Conservation (phyloP, 495 filamentous ascomycete genomes). For the Aspergillus sclerotiicarbonarius region DNA sequence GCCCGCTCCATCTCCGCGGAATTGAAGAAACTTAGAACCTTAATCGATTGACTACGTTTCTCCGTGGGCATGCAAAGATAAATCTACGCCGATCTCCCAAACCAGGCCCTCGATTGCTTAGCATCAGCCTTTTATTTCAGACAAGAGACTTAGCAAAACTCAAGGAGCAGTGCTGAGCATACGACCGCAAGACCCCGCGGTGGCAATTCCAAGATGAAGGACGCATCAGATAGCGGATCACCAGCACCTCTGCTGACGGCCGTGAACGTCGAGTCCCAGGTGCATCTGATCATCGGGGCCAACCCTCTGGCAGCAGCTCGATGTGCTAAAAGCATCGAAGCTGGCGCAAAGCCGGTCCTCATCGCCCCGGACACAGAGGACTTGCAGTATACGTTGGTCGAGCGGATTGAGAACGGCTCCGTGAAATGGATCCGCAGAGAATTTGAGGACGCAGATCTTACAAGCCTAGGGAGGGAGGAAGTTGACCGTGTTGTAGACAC, state of each 20-base stretch:
- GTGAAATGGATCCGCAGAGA: conserved; percentile 68
- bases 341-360: conserved; percentile 85
- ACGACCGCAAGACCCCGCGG: background rate
- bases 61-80: background rate
- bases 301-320: conserved; percentile 83
- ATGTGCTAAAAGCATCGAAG: conserved; percentile 73
- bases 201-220: conserved; percentile 34
- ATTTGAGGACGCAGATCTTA: conserved; percentile 75
- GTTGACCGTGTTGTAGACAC: conserved; percentile 79
- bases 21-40: conserved; percentile 1
- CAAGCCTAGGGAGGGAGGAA: conserved; percentile 72
- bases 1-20: conserved; percentile 30
- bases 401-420: conserved; percentile 68
- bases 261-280: conserved; percentile 67
- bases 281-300: conserved; percentile 83
- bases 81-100: background rate
- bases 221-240: conserved; percentile 24
- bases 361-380: conserved; percentile 65
- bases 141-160: background rate
- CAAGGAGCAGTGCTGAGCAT: background rate
- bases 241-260: conserved; percentile 67
- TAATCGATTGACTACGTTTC: background rate
- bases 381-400: conserved; percentile 69
- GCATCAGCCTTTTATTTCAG: background rate
- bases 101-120: background rate